Conservation (phyloP, 331 rosid species). For the Saraca asoca region DNA sequence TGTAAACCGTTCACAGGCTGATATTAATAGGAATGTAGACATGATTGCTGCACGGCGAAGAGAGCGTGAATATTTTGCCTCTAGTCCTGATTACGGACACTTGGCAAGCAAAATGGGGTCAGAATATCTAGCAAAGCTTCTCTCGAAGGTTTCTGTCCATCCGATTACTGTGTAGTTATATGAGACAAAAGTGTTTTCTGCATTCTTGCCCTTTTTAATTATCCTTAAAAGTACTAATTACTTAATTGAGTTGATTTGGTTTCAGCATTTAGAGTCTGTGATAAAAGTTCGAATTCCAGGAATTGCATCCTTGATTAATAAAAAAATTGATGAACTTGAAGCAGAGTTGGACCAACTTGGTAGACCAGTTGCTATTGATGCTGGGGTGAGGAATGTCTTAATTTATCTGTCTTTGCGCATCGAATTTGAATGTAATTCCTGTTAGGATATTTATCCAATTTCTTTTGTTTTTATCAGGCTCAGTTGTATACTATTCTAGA, state of each 20-base stretch:
- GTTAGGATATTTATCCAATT: conserved; percentile 8
- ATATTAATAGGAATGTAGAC: conserved; percentile 57
- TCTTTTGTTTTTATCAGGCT: conserved; percentile 42
- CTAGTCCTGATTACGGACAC: conserved; percentile 55
- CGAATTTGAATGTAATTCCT: background rate
- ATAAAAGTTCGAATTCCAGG: conserved; percentile 64
- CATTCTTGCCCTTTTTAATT: background rate
- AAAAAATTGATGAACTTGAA: conserved; percentile 58
- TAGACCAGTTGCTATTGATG: conserved; percentile 56
- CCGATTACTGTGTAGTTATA: background rate
- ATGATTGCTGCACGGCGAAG: conserved; percentile 58
- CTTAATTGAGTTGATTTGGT: conserved; percentile 29
- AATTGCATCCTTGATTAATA: conserved; percentile 50
- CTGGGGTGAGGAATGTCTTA: conserved; percentile 50
- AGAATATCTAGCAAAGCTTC: conserved; percentile 66
- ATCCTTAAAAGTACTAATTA: background rate
- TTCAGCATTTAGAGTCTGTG: conserved; percentile 66
- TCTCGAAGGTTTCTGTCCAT: conserved; percentile 54
- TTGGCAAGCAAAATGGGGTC: conserved; percentile 64
- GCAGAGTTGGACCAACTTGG: conserved; percentile 57
- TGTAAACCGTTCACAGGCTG: conserved; percentile 70
- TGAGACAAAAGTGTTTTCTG: conserved; percentile 12
- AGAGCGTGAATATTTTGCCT: conserved; percentile 57
- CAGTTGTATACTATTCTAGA: conserved; percentile 72
- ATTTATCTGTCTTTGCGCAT: background rate